A percentile compares a stretch with the other conserved stretches of the same genome.
Evolutionary conservation across 441 rosid genomes (phyloP).

Genomic region (Euphorbia schlechtendalii): DNA sequence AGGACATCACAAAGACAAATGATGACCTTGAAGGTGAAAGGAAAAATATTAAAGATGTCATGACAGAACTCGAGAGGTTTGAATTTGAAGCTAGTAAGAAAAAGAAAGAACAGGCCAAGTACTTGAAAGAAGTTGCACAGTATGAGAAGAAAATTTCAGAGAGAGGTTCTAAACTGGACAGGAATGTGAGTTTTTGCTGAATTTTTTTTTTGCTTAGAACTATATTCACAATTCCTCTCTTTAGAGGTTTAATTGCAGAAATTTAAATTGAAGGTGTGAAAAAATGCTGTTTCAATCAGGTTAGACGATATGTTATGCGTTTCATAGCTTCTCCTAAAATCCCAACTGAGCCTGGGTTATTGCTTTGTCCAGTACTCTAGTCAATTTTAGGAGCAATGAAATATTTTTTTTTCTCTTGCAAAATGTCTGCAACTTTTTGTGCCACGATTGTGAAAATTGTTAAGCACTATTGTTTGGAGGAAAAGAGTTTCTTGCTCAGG

Average conservation of each 20-base stretch:
- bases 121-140: slow-evolving; percentile 69
- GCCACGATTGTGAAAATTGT: background rate
- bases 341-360: background rate
- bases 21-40: slow-evolving; percentile 70
- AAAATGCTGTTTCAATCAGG: background rate
- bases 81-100: slow-evolving; percentile 59
- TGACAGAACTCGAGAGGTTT: slow-evolving; percentile 59
- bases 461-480: too few relatives aligned
- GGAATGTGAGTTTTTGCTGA: slow-evolving; percentile 48
- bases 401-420: background rate
- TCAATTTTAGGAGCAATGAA: background rate
- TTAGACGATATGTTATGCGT: background rate
- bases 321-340: background rate
- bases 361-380: background rate
- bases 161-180: slow-evolving; percentile 60
- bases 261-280: background rate
- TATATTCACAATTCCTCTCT: background rate
- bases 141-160: slow-evolving; percentile 83
- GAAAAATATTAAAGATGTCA: slow-evolving; percentile 50
- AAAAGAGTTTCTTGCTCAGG: background rate
- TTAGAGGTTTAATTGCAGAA: background rate
- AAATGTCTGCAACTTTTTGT: background rate
- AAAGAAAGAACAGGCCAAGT: slow-evolving; percentile 71
- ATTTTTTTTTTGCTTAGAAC: slow-evolving; percentile 12
- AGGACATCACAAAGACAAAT: slow-evolving; percentile 55